phyloP scores from a whole-genome alignment of 257 asterid genomes.

The Solanum arcanum region DNA sequence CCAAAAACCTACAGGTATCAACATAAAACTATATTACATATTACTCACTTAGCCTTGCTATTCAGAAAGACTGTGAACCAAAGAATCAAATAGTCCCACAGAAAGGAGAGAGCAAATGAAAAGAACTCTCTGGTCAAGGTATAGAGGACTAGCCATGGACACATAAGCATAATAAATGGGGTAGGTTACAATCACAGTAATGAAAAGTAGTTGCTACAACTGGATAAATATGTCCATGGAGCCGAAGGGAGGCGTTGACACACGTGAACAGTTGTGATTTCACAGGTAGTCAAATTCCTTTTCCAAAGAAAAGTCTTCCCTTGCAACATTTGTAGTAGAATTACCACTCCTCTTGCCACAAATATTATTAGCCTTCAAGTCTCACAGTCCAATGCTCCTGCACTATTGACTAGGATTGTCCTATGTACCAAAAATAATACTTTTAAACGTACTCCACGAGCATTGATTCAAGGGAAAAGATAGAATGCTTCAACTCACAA shows the following conservation, averaged over 20 bases:
- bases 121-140: background rate
- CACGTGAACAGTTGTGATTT: background rate
- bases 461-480: background rate
- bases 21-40: background rate
- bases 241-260: background rate
- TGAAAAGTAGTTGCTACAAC: background rate
- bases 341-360: background rate
- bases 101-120: background rate
- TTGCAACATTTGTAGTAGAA: background rate
- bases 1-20: slow-evolving; percentile 62
- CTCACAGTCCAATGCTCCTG: background rate
- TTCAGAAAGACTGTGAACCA: background rate
- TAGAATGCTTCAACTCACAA: background rate
- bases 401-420: background rate
- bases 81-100: background rate
- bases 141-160: background rate
- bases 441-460: background rate
- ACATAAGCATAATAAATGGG: background rate
- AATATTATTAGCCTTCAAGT: background rate
- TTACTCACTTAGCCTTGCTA: background rate
- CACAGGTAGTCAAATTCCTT: background rate
- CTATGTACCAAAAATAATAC: background rate
- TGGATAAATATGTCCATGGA: background rate
- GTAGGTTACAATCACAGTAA: background rate
- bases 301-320: background rate